Evolutionary conservation across 345 rosid genomes (phyloP).

Genomic region (Rhodamnia rubescens): DNA sequence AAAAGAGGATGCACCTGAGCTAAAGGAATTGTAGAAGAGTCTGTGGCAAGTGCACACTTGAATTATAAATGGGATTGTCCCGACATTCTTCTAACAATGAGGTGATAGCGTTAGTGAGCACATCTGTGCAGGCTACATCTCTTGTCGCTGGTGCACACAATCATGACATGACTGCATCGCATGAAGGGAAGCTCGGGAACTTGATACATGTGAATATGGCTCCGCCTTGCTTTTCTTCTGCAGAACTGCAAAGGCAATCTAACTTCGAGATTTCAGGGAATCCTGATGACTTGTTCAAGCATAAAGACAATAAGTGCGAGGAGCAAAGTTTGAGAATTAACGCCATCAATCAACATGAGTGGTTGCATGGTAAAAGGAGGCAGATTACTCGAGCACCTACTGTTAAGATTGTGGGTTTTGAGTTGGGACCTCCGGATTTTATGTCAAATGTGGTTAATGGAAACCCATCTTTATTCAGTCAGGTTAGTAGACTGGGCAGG

Average conservation of each 20-base stretch:
- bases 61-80: neutral
- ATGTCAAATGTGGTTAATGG: constrained; percentile 17
- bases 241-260: neutral
- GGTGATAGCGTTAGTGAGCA: neutral
- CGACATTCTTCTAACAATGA: neutral
- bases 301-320: constrained; percentile 10
- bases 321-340: constrained; percentile 16
- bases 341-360: constrained; percentile 3
- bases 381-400: constrained; percentile 30
- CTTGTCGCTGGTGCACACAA: neutral
- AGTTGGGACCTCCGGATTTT: constrained; percentile 23
- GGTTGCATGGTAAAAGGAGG: constrained; percentile 8
- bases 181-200: neutral
- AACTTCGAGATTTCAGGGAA: constrained; percentile 30
- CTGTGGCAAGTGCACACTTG: neutral
- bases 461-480: constrained; percentile 16
- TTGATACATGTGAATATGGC: neutral
- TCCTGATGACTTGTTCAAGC: constrained; percentile 26
- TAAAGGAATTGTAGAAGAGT: neutral
- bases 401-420: constrained; percentile 73
- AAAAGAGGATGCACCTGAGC: neutral
- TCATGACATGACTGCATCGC: neutral
- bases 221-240: neutral
- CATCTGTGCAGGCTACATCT: neutral
- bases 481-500: constrained; percentile 12